phyloP scores from a whole-genome alignment of 495 filamentous ascomycete species.

The Aspergillus panamensis region DNA sequence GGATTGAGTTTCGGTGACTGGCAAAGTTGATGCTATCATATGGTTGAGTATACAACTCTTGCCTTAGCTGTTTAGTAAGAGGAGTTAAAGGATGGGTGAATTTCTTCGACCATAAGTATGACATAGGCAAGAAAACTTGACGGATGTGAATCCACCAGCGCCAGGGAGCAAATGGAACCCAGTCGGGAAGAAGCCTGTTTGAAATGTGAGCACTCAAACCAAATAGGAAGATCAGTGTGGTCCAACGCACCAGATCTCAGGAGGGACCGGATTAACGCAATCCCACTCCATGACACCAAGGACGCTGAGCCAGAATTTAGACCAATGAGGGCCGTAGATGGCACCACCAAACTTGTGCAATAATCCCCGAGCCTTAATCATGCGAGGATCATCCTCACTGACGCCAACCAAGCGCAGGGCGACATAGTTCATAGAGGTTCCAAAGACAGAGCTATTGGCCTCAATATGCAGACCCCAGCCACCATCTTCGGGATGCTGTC shows the following conservation, averaged over 20 bases:
- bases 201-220: conserved; percentile 2
- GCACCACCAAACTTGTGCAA: conserved; percentile 87
- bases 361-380: conserved; percentile 80
- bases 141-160: conserved; percentile 99
- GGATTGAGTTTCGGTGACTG: conserved; percentile 77
- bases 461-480: conserved; percentile 98
- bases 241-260: conserved; percentile 72
- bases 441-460: conserved; percentile 88
- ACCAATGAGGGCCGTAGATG: conserved; percentile 84
- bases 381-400: conserved; percentile 74
- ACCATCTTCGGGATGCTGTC: conserved; percentile 82
- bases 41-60: conserved; percentile 81
- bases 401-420: conserved; percentile 83
- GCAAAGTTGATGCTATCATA: conserved; percentile 76
- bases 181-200: conserved; percentile 77
- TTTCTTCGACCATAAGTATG: conserved; percentile 77
- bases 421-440: conserved; percentile 88
- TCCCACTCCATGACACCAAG: conserved; percentile 85
- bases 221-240: background rate
- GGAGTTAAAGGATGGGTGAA: conserved; percentile 70
- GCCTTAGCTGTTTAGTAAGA: conserved; percentile 64
- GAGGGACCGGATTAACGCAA: conserved; percentile 87
- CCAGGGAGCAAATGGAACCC: conserved; percentile 93
- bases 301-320: conserved; percentile 86
- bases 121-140: conserved; percentile 88